A percentile compares a stretch with the other conserved stretches of the same genome.
Conservation (phyloP, 2,329 filamentous ascomycete species). For the Decorospora gaudefroyi region DNA sequence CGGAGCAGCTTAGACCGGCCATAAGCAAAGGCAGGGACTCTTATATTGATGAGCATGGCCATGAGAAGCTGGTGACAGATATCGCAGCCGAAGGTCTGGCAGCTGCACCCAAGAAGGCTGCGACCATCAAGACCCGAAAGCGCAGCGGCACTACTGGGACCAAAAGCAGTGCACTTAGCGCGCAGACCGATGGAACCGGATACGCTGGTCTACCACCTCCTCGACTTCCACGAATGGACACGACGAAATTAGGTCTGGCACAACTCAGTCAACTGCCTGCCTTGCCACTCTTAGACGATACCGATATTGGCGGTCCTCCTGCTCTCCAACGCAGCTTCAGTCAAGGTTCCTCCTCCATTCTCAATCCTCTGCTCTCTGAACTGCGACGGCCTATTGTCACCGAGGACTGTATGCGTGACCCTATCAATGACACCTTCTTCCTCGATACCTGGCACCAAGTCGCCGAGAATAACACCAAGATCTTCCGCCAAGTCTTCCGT, state of each 20-base stretch:
- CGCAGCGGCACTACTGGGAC: constrained; percentile 42
- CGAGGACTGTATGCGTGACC: constrained; percentile 94
- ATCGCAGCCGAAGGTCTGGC: constrained; percentile 62
- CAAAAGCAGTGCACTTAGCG: constrained; percentile 39
- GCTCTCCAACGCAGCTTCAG: constrained; percentile 58
- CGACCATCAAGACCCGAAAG: constrained; percentile 41
- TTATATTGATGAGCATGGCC: constrained; percentile 63
- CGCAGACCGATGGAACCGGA: constrained; percentile 47
- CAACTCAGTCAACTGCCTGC: constrained; percentile 71
- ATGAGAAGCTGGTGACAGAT: constrained; percentile 71
- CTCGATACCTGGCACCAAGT: constrained; percentile 85
- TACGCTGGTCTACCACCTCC: constrained; percentile 64
- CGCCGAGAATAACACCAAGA: constrained; percentile 91
- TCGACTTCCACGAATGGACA: constrained; percentile 62
- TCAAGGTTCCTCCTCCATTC: constrained; percentile 53
- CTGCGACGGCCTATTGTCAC: constrained; percentile 75
- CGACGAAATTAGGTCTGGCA: constrained; percentile 69
- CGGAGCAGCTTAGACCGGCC: constrained; percentile 59
- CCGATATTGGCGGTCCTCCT: constrained; percentile 77
- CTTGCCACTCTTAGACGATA: constrained; percentile 73
- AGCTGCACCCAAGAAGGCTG: constrained; percentile 54
- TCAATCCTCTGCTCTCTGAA: constrained; percentile 62
- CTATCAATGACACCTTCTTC: constrained; percentile 78
- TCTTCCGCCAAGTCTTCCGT: constrained; percentile 91
- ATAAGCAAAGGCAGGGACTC: constrained; percentile 71